Base-by-base conservation (phyloP, 2,329 filamentous ascomycete species). In the Arachnopeziza araneosa region DNA sequence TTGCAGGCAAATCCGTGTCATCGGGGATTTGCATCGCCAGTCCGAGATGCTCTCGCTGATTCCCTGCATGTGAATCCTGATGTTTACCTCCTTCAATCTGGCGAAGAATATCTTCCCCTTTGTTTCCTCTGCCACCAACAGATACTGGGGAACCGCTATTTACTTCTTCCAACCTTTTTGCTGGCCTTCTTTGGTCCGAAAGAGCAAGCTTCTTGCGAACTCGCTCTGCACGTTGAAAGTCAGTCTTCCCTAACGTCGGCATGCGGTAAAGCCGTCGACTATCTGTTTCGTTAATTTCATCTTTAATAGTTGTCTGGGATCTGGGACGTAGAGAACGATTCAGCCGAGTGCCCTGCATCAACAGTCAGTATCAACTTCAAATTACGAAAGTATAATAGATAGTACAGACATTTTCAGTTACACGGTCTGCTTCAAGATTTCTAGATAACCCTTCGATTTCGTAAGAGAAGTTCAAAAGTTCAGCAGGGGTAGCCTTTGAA, bases 391-490 rank as follows among this genome's bases (percentile, higher is more conserved):
- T 14, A 44, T 14, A 19, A 17, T 44, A 44, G 36, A 44, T 19
- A 44, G 17, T 17, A 52, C 24, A 24, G 22, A 52, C 50, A 52
- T 52, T 52, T 24, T 52, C 9, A 22, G 14, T 52, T 2, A 44
- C 17, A 8, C 17, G 36, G 36, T 12, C 36, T 17, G 36, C 17
- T 44, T 44, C 36, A 44, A 44, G 12, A 44, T 44, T 44, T 44
- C 36, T 44, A 55, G 61, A 26, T n/a, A 79, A 78, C 52, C 85
- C 83, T 54, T 84, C 83, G 44, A 89, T 77, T 56, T 88, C 85
- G 68, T 96, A 93, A 50, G 83, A 86, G 71, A 98, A 89, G 59
- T 86, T 86, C 64, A 86, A 85, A 62, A 99, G 78, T 56, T 89
- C 87, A 19, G 86, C 83, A 1, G 95, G 95, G 1, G 93, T 96